These are phyloP conservation scores for Cladorrhinum sp. DNA, from an alignment of 2,329 filamentous ascomycete genomes.

Conservation along the genomic window DNA sequence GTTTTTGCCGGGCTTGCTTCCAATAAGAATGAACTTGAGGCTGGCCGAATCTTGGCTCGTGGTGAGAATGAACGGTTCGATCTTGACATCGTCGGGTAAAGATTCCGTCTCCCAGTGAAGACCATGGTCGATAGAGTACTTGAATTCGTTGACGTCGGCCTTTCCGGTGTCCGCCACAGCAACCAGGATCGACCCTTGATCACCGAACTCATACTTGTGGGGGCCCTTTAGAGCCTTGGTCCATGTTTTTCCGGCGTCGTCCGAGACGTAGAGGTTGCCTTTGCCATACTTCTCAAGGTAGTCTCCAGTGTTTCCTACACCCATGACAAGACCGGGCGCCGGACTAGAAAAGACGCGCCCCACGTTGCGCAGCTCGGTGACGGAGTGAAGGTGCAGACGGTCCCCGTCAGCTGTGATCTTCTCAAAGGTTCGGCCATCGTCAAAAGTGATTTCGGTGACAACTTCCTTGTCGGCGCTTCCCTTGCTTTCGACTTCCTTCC, in stretches of 20 bases:
- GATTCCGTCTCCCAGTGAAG: conserved; percentile 73
- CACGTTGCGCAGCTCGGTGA: conserved; percentile 77
- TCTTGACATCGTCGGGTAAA: conserved; percentile 62
- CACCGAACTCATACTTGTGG: conserved; percentile 95
- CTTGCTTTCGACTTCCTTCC: conserved; percentile 64
- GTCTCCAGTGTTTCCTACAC: conserved; percentile 83
- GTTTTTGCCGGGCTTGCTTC: conserved; percentile 28
- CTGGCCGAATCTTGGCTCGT: conserved; percentile 92
- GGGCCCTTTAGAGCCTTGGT: conserved; percentile 69
- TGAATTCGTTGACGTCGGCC: conserved; percentile 55
- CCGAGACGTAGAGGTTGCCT: conserved; percentile 81
- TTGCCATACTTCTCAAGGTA: conserved; percentile 67
- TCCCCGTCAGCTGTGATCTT: conserved; percentile 64
- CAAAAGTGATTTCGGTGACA: conserved; percentile 83
- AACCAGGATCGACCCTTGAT: conserved; percentile 83
- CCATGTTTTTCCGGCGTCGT: conserved; percentile 89
- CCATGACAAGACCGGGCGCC: conserved; percentile 91
- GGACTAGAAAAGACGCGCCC: conserved; percentile 91
- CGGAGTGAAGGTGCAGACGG: conserved; percentile 82
- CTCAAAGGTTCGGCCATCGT: conserved; percentile 87
- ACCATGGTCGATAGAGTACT: conserved; percentile 87
- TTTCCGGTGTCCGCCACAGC: conserved; percentile 73
- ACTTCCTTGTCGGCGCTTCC: conserved; percentile 60
- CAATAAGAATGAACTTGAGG: conserved; percentile 82
- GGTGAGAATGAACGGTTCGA: conserved; percentile 71